phyloP scores from a whole-genome alignment of 1,284 basidiomycete genomes.

The Gomphus sp. region DNA sequence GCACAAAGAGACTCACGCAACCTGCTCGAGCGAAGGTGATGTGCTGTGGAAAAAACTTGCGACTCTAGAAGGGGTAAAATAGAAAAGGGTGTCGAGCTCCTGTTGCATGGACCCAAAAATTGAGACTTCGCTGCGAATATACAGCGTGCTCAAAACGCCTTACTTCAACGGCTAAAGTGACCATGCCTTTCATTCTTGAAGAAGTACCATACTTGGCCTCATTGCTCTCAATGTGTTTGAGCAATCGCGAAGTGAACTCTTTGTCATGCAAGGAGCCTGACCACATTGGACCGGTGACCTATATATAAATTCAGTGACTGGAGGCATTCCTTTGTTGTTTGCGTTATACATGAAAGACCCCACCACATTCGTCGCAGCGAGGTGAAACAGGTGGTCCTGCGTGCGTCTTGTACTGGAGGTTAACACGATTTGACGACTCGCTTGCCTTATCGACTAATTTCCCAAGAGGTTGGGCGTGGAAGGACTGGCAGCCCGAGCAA shows the following conservation, averaged over 20 bases:
- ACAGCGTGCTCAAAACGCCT: conserved; percentile 14
- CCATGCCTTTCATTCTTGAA: conserved; percentile 90
- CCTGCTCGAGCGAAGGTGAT: conserved; percentile 66
- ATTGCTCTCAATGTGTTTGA: conserved; percentile 65
- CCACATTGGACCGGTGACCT: conserved; percentile 97
- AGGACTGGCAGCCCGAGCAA: conserved; percentile 75
- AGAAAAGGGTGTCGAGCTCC: conserved; percentile 82
- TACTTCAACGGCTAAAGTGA: conserved; percentile 82
- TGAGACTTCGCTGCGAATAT: neutral
- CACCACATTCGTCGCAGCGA: conserved; percentile 78
- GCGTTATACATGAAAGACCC: conserved; percentile 54
- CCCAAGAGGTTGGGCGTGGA: conserved; percentile 74
- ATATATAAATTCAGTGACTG: neutral
- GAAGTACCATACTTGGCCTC: conserved; percentile 68
- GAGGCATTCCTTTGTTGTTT: neutral
- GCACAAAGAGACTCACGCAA: conserved; percentile 47
- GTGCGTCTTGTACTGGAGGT: conserved; percentile 63
- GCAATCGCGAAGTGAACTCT: conserved; percentile 64
- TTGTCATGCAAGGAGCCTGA: conserved; percentile 78
- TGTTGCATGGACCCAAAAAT: conserved; percentile 23
- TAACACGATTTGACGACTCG: conserved; percentile 43
- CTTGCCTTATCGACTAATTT: conserved; percentile 49
- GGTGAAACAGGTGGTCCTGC: conserved; percentile 60
- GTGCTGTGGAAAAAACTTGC: conserved; percentile 77
- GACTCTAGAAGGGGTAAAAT: conserved; percentile 83